Evolutionary conservation across 2,329 filamentous ascomycete genomes (phyloP).

Genomic region (Curvularia spicifera): DNA sequence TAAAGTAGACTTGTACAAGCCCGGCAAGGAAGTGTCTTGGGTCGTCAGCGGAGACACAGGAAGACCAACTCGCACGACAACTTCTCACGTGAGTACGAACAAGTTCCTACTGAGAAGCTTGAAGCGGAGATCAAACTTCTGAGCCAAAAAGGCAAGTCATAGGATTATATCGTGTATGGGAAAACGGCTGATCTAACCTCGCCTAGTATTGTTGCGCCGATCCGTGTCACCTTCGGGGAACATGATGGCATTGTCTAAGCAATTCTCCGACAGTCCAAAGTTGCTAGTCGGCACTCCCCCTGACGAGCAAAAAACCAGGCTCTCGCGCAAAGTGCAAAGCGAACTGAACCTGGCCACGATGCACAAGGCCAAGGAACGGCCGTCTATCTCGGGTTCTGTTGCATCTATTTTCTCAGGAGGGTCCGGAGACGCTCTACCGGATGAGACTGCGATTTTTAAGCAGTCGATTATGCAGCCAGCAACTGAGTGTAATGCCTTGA

Average conservation of each 20-base stretch:
- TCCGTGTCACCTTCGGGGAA: constrained; percentile 48
- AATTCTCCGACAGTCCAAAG: constrained; percentile 39
- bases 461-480: constrained; percentile 14
- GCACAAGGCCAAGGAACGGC: constrained; percentile 2
- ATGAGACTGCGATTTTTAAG: constrained; percentile 28
- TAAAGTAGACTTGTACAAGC: constrained; percentile 46
- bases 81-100: constrained; percentile 11
- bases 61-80: constrained; percentile 25
- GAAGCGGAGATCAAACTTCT: constrained; percentile 34
- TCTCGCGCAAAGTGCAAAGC: constrained; percentile 42
- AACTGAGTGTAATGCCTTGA: constrained; percentile 39
- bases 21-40: constrained; percentile 51
- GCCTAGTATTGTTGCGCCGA: constrained; percentile 34
- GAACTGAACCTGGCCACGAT: constrained; percentile 35
- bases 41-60: constrained; percentile 34
- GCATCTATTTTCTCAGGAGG: constrained; percentile 45
- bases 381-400: constrained; percentile 18
- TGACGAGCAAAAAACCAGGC: constrained; percentile 13
- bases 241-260: constrained; percentile 50
- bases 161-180: not conserved
- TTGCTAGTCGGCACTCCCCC: constrained; percentile 47
- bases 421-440: constrained; percentile 40
- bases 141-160: constrained; percentile 34
- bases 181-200: constrained; percentile 5
- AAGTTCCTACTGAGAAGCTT: constrained; percentile 28